These are phyloP conservation scores for Ogataea methanolica DNA, from an alignment of 805 yeast genomes.

Conservation along the genomic window DNA sequence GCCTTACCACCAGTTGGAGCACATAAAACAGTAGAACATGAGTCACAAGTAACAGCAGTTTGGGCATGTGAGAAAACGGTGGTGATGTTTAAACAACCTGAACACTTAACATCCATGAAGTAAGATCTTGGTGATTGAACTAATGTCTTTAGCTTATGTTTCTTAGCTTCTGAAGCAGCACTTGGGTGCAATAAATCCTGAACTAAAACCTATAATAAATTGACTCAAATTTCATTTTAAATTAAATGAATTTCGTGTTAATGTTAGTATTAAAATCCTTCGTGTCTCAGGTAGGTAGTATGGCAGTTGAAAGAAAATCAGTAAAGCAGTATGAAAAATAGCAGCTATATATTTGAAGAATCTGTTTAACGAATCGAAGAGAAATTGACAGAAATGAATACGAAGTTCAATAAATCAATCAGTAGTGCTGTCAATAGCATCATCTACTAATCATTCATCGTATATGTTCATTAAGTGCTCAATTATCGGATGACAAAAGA, in stretches of 20 bases:
- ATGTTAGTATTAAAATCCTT: not conserved
- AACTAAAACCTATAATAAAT: conserved; percentile 72
- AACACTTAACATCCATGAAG: conserved; percentile 99
- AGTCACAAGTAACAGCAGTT: conserved; percentile 99
- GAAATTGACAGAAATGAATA: too few species aligned
- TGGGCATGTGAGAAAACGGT: conserved; percentile 99
- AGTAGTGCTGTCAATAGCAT: too few species aligned
- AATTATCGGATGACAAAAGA: too few species aligned
- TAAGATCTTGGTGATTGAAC: conserved; percentile 98
- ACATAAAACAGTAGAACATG: conserved; percentile 97
- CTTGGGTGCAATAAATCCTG: conserved; percentile 98
- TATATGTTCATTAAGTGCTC: too few species aligned
- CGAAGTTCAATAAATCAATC: too few species aligned
- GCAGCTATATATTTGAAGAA: too few species aligned
- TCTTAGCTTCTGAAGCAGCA: conserved; percentile 92
- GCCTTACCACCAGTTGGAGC: conserved; percentile 99
- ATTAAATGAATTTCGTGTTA: not conserved
- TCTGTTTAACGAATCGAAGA: too few species aligned
- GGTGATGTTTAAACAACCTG: conserved; percentile 98
- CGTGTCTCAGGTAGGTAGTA: not conserved
- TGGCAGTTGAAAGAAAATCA: too few species aligned
- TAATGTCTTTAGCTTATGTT: conserved; percentile 96
- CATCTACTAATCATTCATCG: too few species aligned
- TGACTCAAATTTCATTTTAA: not conserved
- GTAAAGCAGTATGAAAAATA: too few species aligned